Evolutionary conservation across 768 basidiomycete species (phyloP).

Genomic region (Termitomyces sp.): DNA sequence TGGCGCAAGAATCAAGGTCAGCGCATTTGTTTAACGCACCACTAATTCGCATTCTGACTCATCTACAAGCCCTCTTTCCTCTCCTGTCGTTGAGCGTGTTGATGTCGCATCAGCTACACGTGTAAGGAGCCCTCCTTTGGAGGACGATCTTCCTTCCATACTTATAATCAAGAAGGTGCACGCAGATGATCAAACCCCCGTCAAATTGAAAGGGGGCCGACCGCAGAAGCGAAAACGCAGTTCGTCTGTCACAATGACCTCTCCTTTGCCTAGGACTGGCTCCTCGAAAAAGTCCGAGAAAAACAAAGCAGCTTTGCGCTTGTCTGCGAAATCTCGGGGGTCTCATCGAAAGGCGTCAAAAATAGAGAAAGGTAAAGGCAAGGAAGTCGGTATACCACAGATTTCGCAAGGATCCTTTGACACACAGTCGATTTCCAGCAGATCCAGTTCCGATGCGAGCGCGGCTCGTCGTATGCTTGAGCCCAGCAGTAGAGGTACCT

Average conservation of each 20-base stretch:
- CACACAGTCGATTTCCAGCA: slow-evolving; percentile 18
- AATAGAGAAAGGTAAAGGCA: slow-evolving; percentile 30
- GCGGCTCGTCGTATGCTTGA: slow-evolving; percentile 31
- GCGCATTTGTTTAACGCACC: not conserved
- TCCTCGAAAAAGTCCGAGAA: slow-evolving; percentile 9
- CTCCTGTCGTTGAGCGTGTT: slow-evolving; percentile 2
- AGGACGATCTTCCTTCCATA: slow-evolving; percentile 27
- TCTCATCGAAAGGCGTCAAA: slow-evolving; percentile 1
- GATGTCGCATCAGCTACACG: not conserved
- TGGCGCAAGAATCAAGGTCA: slow-evolving; percentile 9
- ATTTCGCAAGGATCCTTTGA: slow-evolving; percentile 12
- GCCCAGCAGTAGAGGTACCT: slow-evolving; percentile 26
- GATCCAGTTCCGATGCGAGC: slow-evolving; percentile 37
- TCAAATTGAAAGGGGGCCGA: slow-evolving; percentile 6
- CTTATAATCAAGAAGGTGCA: slow-evolving; percentile 20
- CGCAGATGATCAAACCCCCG: slow-evolving; percentile 2
- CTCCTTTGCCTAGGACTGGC: not conserved
- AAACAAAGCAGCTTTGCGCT: slow-evolving; percentile 3
- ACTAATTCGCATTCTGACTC: not conserved
- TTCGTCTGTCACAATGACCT: slow-evolving; percentile 1
- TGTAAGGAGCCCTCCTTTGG: slow-evolving; percentile 6
- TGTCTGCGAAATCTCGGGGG: slow-evolving; percentile 11
- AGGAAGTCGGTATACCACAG: slow-evolving; percentile 19
- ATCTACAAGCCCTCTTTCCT: slow-evolving; percentile 6
- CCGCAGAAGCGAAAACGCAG: slow-evolving; percentile 21